phyloP scores from a whole-genome alignment of 1,284 basidiomycete genomes.

The Leccinum pachyderme region DNA sequence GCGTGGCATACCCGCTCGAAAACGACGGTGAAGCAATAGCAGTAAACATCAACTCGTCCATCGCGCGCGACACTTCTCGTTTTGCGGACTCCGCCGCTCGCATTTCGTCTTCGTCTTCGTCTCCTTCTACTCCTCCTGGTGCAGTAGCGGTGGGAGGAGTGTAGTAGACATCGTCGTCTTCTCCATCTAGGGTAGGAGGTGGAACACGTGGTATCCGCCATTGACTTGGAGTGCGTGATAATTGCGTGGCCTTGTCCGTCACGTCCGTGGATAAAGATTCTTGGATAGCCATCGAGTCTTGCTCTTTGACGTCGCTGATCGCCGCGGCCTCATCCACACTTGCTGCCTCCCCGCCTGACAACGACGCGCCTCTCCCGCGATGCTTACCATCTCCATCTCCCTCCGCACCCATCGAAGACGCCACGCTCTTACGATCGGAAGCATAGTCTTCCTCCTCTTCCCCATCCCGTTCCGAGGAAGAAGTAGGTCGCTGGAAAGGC shows the following conservation, averaged over 20 bases:
- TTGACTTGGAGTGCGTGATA: conserved; percentile 24
- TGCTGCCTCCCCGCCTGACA: conserved; percentile 6
- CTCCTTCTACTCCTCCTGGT: conserved; percentile 1
- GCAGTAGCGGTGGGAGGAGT: not conserved
- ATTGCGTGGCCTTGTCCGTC: not conserved
- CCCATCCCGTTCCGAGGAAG: conserved; percentile 36
- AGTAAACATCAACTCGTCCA: conserved; percentile 54
- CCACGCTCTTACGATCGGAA: conserved; percentile 23
- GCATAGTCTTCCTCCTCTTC: conserved; percentile 28
- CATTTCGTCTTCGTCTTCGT: conserved; percentile 10
- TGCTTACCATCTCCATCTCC: conserved; percentile 19
- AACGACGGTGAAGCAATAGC: conserved; percentile 31
- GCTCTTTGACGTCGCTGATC: conserved; percentile 1
- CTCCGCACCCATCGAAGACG: not conserved
- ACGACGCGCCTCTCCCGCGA: conserved; percentile 12
- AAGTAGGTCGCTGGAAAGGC: conserved; percentile 35
- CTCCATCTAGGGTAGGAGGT: conserved; percentile 26
- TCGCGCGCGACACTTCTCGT: conserved; percentile 60
- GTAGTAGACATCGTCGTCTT: conserved; percentile 1
- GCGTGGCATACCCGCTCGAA: conserved; percentile 18
- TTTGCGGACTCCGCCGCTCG: conserved; percentile 38
- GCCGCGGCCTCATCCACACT: not conserved
- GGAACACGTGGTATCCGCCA: conserved; percentile 29
- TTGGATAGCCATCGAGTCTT: conserved; percentile 5
- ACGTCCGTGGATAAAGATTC: conserved; percentile 14